These are phyloP conservation scores for Coffea canephora DNA, from an alignment of 257 asterid species.

Conservation along the genomic window DNA sequence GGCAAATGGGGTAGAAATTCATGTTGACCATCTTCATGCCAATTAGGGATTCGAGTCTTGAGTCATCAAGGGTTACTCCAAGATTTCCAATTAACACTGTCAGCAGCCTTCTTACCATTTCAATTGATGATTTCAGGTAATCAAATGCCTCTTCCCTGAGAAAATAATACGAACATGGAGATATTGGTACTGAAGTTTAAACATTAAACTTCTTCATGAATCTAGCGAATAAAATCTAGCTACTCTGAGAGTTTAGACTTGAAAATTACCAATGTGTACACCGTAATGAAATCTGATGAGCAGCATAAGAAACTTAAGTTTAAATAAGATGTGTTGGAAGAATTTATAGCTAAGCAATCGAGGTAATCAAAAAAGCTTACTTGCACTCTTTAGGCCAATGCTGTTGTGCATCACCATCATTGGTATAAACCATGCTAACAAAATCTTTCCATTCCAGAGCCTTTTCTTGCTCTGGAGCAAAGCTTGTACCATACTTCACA, in stretches of 20 bases:
- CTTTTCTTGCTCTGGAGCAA: constrained; percentile 30
- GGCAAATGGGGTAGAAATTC: constrained; percentile 34
- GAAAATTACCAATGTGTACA: no score
- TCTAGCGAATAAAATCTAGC: no score
- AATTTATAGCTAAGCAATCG: no score
- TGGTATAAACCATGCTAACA: constrained; percentile 33
- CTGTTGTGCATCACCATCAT: constrained; percentile 30
- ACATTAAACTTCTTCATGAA: no score
- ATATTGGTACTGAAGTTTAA: no score
- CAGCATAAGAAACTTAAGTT: no score
- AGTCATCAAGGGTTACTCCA: constrained; percentile 19
- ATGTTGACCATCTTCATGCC: constrained; percentile 29
- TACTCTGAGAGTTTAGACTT: no score
- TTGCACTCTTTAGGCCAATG: constrained; percentile 33
- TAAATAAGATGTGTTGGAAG: no score
- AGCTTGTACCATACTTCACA: constrained; percentile 32
- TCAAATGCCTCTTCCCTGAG: constrained; percentile 26
- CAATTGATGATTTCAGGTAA: constrained; percentile 24
- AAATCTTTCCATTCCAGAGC: constrained; percentile 39
- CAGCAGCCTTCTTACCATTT: constrained; percentile 22
- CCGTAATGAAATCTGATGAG: no score
- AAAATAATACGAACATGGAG: background rate
- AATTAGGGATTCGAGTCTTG: constrained; percentile 17
- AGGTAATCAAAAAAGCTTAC: constrained; percentile 12
- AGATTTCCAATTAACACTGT: constrained; percentile 21